Evolutionary conservation across 257 asterid genomes (phyloP), one percentile per base, ranked within the genome.

Genomic region (Marsdenia floribunda): DNA sequence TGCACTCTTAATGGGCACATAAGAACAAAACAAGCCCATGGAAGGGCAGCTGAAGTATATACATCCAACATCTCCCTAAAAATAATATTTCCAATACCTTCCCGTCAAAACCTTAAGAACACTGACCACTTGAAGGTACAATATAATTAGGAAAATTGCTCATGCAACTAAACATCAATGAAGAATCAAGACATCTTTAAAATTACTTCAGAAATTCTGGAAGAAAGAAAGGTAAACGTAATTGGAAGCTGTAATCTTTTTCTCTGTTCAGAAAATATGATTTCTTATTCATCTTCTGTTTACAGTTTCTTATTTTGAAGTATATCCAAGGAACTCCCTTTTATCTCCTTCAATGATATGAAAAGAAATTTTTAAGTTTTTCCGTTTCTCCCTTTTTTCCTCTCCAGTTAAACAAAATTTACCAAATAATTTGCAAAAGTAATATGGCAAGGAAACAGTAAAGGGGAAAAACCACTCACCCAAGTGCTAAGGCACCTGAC

Each of bases 401-500:
- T 24, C 33, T 46, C 29, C 33, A 53, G 68, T 49, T 24, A 16
- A 24, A 16, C 1, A 12, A 68, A 55, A 18, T 40, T 21, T 66
- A 21, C 49, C 18, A 10, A 53, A 71, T 46, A 19, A 59, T 38
- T 71, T 24, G 72, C 70, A 77, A 52, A 57, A 73, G 33, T 2
- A 24, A 57, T 57, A 66, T 61, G 63, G 19, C 72, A 68, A 73
- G 70, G 70, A 40, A 0, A 47, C 2, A 35, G 57, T 24, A 68
- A 44, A 9, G 13, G 40, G 15, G 70, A 50, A 55, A 74, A 75
- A 40, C 54, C 46, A 79, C 89, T 33, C 82, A 92, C 99, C 99
- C 98, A 19, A 94, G 97, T 77, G 99, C 99, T 65, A 94, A 87
- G 78, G 99, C 99, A 76, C 99, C 98, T 8, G 99, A 94, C 97